Evolutionary conservation across 352 stramenopile genomes (phyloP).

Genomic region (Globisporangium lucens): DNA sequence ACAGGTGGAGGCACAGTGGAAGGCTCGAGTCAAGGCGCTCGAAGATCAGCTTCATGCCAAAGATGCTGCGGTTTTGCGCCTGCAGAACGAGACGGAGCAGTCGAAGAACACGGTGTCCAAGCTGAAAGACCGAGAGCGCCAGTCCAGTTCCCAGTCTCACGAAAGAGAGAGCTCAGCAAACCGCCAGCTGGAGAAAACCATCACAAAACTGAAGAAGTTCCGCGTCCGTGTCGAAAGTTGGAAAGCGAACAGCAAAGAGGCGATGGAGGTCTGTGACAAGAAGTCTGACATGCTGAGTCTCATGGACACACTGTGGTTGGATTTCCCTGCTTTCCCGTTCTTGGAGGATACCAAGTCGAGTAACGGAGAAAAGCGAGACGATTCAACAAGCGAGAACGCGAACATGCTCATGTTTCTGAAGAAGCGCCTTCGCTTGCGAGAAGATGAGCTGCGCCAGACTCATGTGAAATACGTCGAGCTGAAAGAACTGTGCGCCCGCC

Average conservation of each 20-base stretch:
- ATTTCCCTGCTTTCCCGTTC: constrained; percentile 49
- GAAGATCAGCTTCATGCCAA: constrained; percentile 33
- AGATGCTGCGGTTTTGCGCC: constrained; percentile 25
- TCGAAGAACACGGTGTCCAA: constrained; percentile 28
- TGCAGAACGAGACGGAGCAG: constrained; percentile 39
- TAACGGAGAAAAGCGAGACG: constrained; percentile 7
- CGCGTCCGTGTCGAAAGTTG: constrained; percentile 45
- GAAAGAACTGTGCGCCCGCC: constrained; percentile 69
- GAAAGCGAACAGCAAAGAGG: constrained; percentile 47
- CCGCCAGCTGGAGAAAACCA: constrained; percentile 39
- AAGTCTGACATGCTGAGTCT: constrained; percentile 30
- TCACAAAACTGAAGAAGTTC: constrained; percentile 41
- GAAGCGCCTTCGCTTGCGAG: constrained; percentile 49
- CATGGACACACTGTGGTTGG: constrained; percentile 45
- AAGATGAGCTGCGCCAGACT: constrained; percentile 54
- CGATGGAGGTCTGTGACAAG: constrained; percentile 31
- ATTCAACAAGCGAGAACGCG: constrained; percentile 9
- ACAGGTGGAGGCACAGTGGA: constrained; percentile 26
- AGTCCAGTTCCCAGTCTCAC: constrained; percentile 5
- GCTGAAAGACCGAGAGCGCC: constrained; percentile 16
- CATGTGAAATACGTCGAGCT: constrained; percentile 72
- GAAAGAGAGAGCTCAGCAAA: constrained; percentile 24
- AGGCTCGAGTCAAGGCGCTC: constrained; percentile 20
- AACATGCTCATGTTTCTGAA: constrained; percentile 53
- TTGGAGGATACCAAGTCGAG: background rate